Conservation (phyloP, 2,329 filamentous ascomycete genomes). For the Colletotrichum neosansevieriae region DNA sequence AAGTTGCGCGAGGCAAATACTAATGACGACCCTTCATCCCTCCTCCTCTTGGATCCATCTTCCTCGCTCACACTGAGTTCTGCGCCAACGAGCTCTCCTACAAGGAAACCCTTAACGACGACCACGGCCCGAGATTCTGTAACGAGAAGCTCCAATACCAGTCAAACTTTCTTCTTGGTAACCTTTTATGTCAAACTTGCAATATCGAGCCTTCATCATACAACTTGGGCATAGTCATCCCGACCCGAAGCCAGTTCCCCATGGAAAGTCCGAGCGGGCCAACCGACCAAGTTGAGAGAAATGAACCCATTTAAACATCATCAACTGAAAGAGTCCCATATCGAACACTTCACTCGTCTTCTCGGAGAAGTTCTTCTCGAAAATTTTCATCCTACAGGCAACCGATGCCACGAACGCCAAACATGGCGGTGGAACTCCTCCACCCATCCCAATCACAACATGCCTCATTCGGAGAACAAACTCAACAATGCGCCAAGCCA, state of each 20-base stretch:
- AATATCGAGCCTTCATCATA: neutral
- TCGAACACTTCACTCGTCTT: neutral
- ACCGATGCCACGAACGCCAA: neutral
- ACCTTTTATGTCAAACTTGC: too few relatives aligned
- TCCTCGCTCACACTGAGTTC: neutral
- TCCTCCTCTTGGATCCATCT: too few relatives aligned
- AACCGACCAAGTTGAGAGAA: neutral
- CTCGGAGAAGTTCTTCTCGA: constrained; percentile 8
- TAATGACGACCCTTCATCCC: too few relatives aligned
- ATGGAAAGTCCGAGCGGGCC: constrained; percentile 14
- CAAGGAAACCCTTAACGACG: neutral
- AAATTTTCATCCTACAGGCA: neutral
- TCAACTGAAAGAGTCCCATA: neutral
- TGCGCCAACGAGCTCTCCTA: neutral
- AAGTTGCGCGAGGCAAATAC: neutral
- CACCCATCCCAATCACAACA: constrained; percentile 1
- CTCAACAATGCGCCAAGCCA: constrained; percentile 16
- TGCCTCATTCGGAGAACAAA: constrained; percentile 1
- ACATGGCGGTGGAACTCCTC: constrained; percentile 5
- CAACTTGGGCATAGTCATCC: constrained; percentile 9
- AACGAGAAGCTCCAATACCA: neutral
- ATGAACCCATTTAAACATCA: neutral
- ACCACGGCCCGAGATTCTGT: constrained; percentile 12
- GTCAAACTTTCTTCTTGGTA: constrained; percentile 4
- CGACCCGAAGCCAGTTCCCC: constrained; percentile 5